Conservation (phyloP, 1,139 yeast species). For the Arxiozyma heterogenica region DNA sequence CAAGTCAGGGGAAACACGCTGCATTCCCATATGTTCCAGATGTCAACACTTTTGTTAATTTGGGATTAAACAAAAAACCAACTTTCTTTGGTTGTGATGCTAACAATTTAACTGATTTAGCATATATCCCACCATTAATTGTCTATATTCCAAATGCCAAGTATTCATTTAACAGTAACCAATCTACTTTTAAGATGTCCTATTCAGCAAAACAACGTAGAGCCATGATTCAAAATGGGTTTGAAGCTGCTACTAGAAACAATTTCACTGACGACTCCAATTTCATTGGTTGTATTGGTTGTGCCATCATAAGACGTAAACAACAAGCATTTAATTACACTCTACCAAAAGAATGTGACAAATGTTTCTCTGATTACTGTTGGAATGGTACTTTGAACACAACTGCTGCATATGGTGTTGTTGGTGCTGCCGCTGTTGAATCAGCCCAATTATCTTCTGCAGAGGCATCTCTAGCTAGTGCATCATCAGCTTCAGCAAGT, state of each 20-base stretch:
- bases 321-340: constrained; percentile 60
- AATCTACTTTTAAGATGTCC: constrained; percentile 59
- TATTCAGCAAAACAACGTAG: constrained; percentile 52
- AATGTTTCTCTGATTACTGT: constrained; percentile 68
- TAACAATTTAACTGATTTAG: constrained; percentile 48
- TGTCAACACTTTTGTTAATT: constrained; percentile 47
- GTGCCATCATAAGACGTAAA: constrained; percentile 79
- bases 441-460: constrained; percentile 10
- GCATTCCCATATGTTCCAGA: constrained; percentile 87
- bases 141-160: constrained; percentile 76
- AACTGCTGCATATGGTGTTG: constrained; percentile 9
- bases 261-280: constrained; percentile 65
- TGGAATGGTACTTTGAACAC: constrained; percentile 54
- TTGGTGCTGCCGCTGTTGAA: constrained; percentile 10
- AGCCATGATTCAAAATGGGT: constrained; percentile 67
- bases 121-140: constrained; percentile 57
- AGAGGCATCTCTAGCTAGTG: constrained; percentile 2
- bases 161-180: constrained; percentile 56
- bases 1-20: constrained; percentile 50
- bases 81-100: constrained; percentile 84
- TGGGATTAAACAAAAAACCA: constrained; percentile 53
- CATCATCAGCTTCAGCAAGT: constrained; percentile 4
- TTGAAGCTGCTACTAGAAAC: constrained; percentile 62
- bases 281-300: constrained; percentile 75
- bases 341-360: constrained; percentile 61